Evolutionary conservation across 441 rosid species (phyloP).

Genomic region (Brassica hybrid): DNA sequence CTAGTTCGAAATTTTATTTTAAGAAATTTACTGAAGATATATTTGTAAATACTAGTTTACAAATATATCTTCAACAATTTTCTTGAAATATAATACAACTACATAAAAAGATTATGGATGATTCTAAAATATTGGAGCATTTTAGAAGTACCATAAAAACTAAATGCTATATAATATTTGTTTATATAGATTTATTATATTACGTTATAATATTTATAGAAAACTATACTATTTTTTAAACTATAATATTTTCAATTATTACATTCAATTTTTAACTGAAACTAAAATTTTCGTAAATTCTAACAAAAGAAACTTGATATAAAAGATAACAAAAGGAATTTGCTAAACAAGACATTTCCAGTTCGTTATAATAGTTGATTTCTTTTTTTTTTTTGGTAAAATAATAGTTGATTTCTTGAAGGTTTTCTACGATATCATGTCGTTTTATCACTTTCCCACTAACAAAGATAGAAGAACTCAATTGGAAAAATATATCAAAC

Average conservation of each 20-base stretch:
- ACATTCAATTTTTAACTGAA: neutral
- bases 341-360: neutral
- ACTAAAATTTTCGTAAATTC: neutral
- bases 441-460: neutral
- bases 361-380: no score
- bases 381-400: no score
- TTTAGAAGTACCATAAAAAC: neutral
- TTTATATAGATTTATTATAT: neutral
- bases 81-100: neutral
- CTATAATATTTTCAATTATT: neutral
- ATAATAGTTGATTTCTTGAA: neutral
- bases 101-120: neutral
- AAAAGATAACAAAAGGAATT: neutral
- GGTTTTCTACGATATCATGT: neutral
- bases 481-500: conserved; percentile 11
- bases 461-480: conserved; percentile 9
- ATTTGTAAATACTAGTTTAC: no score
- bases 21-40: no score
- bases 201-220: no score
- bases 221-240: no score
- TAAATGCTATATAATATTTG: neutral
- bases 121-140: neutral
- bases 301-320: neutral
- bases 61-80: neutral
- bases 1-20: no score